Conservation (phyloP, 805 yeast genomes). For the Pichia eremophila region DNA sequence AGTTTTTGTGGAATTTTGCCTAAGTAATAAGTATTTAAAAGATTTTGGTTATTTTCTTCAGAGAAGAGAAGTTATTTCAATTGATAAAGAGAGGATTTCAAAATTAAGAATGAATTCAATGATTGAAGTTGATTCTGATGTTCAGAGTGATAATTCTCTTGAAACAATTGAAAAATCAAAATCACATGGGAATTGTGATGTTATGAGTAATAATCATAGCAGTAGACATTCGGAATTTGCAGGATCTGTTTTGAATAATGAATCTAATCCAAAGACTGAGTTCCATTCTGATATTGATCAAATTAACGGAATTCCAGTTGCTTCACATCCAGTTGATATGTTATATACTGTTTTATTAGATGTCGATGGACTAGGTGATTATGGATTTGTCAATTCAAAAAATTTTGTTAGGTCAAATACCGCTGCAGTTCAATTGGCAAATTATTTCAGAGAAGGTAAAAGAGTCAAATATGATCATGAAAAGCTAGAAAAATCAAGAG, state of each 20-base stretch:
- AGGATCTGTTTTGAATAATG: background rate
- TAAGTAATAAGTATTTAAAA: conserved; percentile 1
- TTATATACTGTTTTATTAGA: conserved; percentile 15
- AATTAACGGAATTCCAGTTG: conserved; percentile 9
- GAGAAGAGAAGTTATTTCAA: background rate
- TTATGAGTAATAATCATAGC: no score
- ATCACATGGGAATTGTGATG: background rate
- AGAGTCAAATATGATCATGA: conserved; percentile 3
- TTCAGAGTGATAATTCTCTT: background rate
- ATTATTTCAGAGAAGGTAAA: conserved; percentile 17
- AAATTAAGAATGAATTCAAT: background rate
- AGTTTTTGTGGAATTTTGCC: conserved; percentile 7
- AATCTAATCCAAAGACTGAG: no score
- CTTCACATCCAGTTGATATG: conserved; percentile 14
- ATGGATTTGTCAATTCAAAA: conserved; percentile 14
- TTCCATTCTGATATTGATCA: background rate
- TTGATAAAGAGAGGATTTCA: background rate
- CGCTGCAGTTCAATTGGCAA: conserved; percentile 15
- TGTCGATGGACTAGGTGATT: conserved; percentile 10
- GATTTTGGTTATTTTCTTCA: conserved; percentile 6
- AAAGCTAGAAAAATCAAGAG: conserved; percentile 4
- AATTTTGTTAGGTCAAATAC: conserved; percentile 11
- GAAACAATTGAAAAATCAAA: no score
- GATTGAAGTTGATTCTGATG: background rate
- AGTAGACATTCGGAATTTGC: background rate